Conservation (phyloP, 805 yeast species). For the Candida succiphila region DNA sequence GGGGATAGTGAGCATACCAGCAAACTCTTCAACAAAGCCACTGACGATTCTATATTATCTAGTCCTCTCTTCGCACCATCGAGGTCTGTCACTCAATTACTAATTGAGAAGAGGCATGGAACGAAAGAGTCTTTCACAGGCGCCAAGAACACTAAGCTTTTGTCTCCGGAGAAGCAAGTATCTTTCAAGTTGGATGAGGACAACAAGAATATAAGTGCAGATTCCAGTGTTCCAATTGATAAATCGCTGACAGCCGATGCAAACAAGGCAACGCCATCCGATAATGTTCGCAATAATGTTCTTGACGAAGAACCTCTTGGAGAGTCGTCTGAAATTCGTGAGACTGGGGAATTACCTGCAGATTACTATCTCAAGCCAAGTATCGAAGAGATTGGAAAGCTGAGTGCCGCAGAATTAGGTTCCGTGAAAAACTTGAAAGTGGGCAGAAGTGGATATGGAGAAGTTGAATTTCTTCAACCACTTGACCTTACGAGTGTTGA, state of each 20-base stretch:
- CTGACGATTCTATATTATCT: conserved; percentile 60
- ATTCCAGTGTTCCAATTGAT: neutral
- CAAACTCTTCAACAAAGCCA: conserved; percentile 31
- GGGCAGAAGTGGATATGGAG: conserved; percentile 74
- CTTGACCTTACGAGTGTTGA: conserved; percentile 72
- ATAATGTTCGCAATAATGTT: neutral
- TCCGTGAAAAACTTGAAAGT: conserved; percentile 55
- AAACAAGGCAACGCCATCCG: neutral
- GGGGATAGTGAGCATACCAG: conserved; percentile 4
- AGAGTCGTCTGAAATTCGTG: neutral
- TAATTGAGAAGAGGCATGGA: conserved; percentile 33
- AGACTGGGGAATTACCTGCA: conserved; percentile 24
- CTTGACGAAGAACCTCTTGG: neutral
- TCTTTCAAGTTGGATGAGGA: conserved; percentile 17
- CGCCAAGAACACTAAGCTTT: conserved; percentile 8
- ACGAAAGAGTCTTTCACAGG: conserved; percentile 9
- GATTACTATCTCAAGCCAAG: conserved; percentile 89
- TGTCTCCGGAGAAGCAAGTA: conserved; percentile 21
- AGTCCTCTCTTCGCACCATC: conserved; percentile 67
- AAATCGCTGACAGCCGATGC: neutral
- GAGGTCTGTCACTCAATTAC: conserved; percentile 39
- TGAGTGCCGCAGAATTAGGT: conserved; percentile 56
- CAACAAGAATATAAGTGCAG: neutral
- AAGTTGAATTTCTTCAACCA: conserved; percentile 65
- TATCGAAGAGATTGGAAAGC: conserved; percentile 45